Percentiles rank a stretch among this genome's conserved stretches.
Evolutionary conservation across 2,329 filamentous ascomycete species (phyloP).

Genomic region (Cytospora piceae): DNA sequence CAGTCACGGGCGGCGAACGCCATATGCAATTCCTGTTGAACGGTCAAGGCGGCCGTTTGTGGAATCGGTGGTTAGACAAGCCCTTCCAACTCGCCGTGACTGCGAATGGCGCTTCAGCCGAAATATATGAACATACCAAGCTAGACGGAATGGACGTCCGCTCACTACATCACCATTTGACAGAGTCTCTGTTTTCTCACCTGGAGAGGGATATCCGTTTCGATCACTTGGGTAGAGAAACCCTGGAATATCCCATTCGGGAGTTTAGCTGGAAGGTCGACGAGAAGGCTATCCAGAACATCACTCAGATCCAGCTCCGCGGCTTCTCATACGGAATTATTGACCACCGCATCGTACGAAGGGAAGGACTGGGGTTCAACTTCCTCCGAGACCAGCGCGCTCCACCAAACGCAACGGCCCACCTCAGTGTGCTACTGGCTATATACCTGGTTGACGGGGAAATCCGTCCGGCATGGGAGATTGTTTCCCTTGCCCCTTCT

Average conservation of each 20-base stretch:
- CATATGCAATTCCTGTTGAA: constrained; percentile 11
- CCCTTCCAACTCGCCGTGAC: constrained; percentile 29
- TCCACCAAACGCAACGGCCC: constrained; percentile 29
- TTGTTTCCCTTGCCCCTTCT: constrained; percentile 23
- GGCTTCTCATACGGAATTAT: constrained; percentile 16
- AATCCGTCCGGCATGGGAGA: constrained; percentile 31
- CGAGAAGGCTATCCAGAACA: neutral
- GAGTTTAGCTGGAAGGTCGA: neutral
- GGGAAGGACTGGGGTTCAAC: constrained; percentile 15
- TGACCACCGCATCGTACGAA: constrained; percentile 23
- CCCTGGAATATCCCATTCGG: neutral
- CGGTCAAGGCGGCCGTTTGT: neutral
- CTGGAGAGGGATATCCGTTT: neutral
- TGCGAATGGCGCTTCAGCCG: constrained; percentile 30
- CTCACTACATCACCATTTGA: constrained; percentile 24
- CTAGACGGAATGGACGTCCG: constrained; percentile 31
- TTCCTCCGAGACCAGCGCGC: constrained; percentile 19
- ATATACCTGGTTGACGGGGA: constrained; percentile 26
- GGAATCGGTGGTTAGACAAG: constrained; percentile 32
- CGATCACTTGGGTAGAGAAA: neutral
- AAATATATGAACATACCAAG: constrained; percentile 31
- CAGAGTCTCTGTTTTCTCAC: constrained; percentile 1
- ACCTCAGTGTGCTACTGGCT: constrained; percentile 27
- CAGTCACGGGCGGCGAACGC: neutral
- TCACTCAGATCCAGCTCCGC: constrained; percentile 11